Evolutionary conservation across 768 basidiomycete genomes (phyloP).

Genomic region (Pisolithus orientalis): DNA sequence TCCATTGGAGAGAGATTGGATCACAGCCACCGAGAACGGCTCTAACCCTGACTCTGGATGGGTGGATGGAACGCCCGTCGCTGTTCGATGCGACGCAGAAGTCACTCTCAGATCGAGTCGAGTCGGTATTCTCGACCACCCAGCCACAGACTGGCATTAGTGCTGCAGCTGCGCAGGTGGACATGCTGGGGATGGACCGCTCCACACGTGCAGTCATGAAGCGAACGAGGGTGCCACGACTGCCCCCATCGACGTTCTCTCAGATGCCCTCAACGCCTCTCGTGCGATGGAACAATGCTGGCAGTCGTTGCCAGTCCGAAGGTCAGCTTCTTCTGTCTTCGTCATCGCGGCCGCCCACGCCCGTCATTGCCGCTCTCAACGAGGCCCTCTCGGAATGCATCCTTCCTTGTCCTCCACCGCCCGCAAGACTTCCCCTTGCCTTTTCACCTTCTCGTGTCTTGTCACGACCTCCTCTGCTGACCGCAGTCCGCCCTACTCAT

Average conservation of each 20-base stretch:
- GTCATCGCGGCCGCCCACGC: slow-evolving; percentile 29
- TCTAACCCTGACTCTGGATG: not conserved
- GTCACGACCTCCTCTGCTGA: slow-evolving; percentile 45
- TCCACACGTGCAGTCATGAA: slow-evolving; percentile 1
- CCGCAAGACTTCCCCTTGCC: slow-evolving; percentile 35
- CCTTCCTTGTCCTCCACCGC: slow-evolving; percentile 36
- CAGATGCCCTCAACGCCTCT: slow-evolving; percentile 9
- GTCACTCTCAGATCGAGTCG: slow-evolving; percentile 1
- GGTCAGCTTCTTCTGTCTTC: not conserved
- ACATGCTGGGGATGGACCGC: not conserved
- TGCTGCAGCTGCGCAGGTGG: not conserved
- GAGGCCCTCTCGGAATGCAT: slow-evolving; percentile 41
- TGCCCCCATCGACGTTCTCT: slow-evolving; percentile 6
- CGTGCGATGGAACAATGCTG: slow-evolving; percentile 11
- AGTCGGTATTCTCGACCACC: slow-evolving; percentile 1
- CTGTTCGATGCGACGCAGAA: slow-evolving; percentile 7
- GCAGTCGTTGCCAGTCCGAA: not conserved
- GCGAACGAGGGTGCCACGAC: slow-evolving; percentile 11
- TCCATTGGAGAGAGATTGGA: slow-evolving; percentile 4
- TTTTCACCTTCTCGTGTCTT: slow-evolving; percentile 29
- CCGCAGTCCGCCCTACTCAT: slow-evolving; percentile 52
- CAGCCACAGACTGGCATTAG: not conserved
- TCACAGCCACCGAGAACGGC: not conserved
- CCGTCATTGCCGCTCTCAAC: slow-evolving; percentile 34
- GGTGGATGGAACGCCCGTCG: slow-evolving; percentile 10